Base-by-base conservation (phyloP, 2,329 filamentous ascomycete genomes). In the Periconia digitata region DNA sequence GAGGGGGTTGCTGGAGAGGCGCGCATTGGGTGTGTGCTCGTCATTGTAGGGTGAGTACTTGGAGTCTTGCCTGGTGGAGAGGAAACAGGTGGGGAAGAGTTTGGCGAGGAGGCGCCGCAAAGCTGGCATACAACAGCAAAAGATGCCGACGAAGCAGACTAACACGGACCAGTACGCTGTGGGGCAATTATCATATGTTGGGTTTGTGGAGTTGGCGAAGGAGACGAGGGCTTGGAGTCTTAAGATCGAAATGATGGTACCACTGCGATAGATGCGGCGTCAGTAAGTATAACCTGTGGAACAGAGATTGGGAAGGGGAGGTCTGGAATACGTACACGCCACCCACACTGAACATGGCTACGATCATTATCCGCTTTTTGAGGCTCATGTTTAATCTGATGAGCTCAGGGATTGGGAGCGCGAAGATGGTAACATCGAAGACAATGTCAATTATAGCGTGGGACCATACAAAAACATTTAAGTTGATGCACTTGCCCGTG, bases 201-300 rank as follows among this genome's bases (percentile, higher is more conserved):
- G 47, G 50, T 76, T 74, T 2, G 59, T 46, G 3, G 73, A 72
- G 20, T 62, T 70, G 21, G 70, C 69, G 46, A 77, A 76, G 38
- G 66, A 50, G 39, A 76, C 65, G 5, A 76, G 60, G 5, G 69
- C 68, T 6, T 63, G 62, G 2, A 77, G 56, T 2, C 74, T 71
- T 18, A 78, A 51, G 46, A 72, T 64, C 42, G 73, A 75, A 27
- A 76, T 61, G 15, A 76, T 47, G 8, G 73, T 72, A 44, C 74
- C 72, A 46, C 72, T 75, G 40, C 17, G 21, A 10, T 4, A 6
- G 22, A 3, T 55, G 60, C 23, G 72, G 46, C 51, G 76, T 75
- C 0, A 59, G 10, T 7, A 20, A 20, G 17, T 13, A 18, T 13
- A 18, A 39, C 4, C 4, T 7, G 15, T 16, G 18, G 17, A 20